Evolutionary conservation across 73 alveolate genomes (phyloP), one percentile per base, ranked within the genome.

Genomic region (Paramecium octaurelia): DNA sequence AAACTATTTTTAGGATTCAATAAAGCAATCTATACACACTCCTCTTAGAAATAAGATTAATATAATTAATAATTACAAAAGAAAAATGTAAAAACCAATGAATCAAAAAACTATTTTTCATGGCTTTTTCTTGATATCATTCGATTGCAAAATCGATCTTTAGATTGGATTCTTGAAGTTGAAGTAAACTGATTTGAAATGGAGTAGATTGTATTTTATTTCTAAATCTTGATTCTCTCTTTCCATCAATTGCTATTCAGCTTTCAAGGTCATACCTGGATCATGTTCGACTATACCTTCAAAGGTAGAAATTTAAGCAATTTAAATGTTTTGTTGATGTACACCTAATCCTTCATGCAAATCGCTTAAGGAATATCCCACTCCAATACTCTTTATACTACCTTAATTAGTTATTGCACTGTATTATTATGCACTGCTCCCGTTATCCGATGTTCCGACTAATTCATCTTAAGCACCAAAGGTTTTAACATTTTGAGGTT

Each of bases 151-250:
- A 4, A 20, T n/a, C 16, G 7, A 64, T 14, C 27, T 6, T 64
- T 64, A 64, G 3, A 73, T 73, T 73, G 87, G 87, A 20, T 73
- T 73, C 34, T 73, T 73, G 46, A 29, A 40, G 59, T 34, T 35
- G 20, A 73, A 73, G 59, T 73, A 73, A 10, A 73, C 87, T 36
- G 87, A 73, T 73, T 43, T 31, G 27, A 73, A 73, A 73, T 73
- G 87, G 9, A 73, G 38, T 40, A 73, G 40, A 38, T 73, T 73
- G 20, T 73, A 73, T 73, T 73, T 73, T 4, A 73, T 73, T 38
- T 73, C 87, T 34, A 73, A 11, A 73, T 73, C 87, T 73, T 73
- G 18, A 73, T 73, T 73, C 50, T 73, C 87, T 3, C 34, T 36
- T 43, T 73, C 60, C 59, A 73, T 36, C n/a, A 73, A 73, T 38